A percentile compares a stretch with the other conserved stretches of the same genome.
Evolutionary conservation across 2,329 filamentous ascomycete genomes (phyloP).

Genomic region (Aureobasidium vineae): DNA sequence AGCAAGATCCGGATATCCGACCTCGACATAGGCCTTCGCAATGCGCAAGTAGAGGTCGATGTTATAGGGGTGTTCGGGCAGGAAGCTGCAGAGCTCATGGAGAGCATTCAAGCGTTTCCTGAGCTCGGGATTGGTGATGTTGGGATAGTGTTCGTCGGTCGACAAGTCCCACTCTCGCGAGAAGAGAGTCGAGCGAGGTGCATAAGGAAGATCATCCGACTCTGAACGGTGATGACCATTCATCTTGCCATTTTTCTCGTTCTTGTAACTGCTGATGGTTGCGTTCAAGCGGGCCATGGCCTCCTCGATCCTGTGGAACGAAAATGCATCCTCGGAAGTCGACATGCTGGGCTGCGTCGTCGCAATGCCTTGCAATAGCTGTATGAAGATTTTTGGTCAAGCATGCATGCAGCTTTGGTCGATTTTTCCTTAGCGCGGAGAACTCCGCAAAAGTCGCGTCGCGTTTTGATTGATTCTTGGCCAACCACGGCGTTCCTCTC

Average conservation of each 20-base stretch:
- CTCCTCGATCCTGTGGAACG: conserved; percentile 24
- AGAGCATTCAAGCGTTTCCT: conserved; percentile 23
- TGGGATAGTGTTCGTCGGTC: conserved; percentile 27
- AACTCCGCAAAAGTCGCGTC: conserved; percentile 8
- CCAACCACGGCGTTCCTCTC: not conserved
- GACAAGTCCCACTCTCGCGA: conserved; percentile 14
- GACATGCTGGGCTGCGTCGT: not conserved
- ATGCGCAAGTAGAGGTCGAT: conserved; percentile 58
- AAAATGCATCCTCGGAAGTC: conserved; percentile 16
- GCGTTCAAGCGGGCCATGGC: conserved; percentile 26
- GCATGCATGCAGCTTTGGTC: conserved; percentile 16
- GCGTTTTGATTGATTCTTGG: not conserved
- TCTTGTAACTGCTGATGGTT: conserved; percentile 33
- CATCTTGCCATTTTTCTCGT: conserved; percentile 24
- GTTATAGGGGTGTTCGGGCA: conserved; percentile 40
- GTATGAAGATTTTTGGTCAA: conserved; percentile 13
- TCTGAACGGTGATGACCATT: conserved; percentile 19
- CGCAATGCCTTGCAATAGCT: not conserved
- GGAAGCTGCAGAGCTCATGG: conserved; percentile 26
- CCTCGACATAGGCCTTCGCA: conserved; percentile 65
- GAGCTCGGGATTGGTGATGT: conserved; percentile 28
- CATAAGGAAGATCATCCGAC: conserved; percentile 22
- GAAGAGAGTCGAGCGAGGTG: conserved; percentile 18
- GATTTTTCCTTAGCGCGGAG: conserved; percentile 11
- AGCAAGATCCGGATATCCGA: conserved; percentile 87